Evolutionary conservation across 2,329 filamentous ascomycete species (phyloP).

Genomic region (Botrytis cinerea): DNA sequence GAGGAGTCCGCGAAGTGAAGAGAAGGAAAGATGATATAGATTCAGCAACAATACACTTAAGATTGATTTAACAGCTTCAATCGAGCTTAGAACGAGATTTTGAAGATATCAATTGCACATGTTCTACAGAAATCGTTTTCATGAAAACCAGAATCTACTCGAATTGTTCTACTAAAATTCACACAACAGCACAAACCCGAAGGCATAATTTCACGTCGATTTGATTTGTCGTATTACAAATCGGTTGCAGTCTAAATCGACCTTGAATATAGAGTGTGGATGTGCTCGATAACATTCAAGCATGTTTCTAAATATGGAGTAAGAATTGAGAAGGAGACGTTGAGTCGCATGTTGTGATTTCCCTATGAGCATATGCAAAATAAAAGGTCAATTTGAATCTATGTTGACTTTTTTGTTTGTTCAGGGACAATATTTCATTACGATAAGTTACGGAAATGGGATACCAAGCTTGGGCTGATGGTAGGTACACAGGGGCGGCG

Average conservation of each 20-base stretch:
- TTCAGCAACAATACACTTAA: neutral
- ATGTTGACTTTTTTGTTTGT: too few relatives aligned
- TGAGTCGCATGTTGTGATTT: neutral
- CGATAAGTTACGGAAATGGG: neutral
- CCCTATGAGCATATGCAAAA: fast-evolving
- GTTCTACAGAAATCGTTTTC: neutral
- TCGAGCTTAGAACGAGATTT: neutral
- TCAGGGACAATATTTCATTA: fast-evolving
- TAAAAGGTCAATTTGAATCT: neutral
- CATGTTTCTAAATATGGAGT: neutral
- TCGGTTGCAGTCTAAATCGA: neutral
- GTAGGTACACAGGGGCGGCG: neutral
- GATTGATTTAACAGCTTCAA: neutral
- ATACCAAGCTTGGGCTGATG: neutral
- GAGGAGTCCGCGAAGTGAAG: neutral
- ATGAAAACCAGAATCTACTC: neutral
- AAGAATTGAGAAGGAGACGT: neutral
- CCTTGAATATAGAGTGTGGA: fast-evolving
- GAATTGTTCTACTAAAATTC: neutral
- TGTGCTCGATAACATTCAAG: neutral
- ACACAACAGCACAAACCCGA: neutral
- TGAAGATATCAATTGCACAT: fast-evolving
- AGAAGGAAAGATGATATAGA: neutral
- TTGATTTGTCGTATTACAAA: neutral
- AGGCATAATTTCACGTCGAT: neutral